A percentile compares a stretch with the other conserved stretches of the same genome.
Conservation (phyloP, 2,329 filamentous ascomycete species). For the Hypoxylon sp. region DNA sequence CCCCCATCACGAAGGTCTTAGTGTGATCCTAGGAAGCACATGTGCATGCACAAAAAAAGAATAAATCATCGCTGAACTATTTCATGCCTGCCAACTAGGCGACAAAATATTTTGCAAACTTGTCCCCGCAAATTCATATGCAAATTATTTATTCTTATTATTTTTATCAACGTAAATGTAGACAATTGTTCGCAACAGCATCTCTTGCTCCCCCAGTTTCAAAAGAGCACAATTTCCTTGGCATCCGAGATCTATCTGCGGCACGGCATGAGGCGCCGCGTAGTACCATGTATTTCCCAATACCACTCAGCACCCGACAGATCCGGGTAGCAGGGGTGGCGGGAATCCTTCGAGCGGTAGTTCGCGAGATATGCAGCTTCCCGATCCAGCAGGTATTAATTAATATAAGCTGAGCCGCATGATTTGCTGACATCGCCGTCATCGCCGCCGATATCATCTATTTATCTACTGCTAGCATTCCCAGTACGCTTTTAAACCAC, state of each 20-base stretch:
- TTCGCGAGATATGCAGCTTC: not conserved
- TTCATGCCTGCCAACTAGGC: not conserved
- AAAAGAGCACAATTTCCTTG: not conserved
- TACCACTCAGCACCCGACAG: not conserved
- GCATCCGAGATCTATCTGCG: slow-evolving; percentile 3
- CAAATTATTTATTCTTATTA: too few relatives aligned
- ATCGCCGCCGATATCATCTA: not conserved
- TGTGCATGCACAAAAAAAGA: not conserved
- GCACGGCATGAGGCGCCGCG: not conserved
- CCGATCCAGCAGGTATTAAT: not conserved
- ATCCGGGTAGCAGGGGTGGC: slow-evolving; percentile 1
- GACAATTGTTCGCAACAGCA: not conserved
- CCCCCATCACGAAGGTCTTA: not conserved
- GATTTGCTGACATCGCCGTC: not conserved
- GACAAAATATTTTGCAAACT: too few relatives aligned
- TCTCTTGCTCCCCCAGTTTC: not conserved
- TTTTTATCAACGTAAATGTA: not conserved
- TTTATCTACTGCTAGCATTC: not conserved
- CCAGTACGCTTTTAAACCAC: not conserved
- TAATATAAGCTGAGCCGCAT: slow-evolving; percentile 6
- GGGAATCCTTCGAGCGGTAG: not conserved
- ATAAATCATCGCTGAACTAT: not conserved
- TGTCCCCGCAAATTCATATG: too few relatives aligned
- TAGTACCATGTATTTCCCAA: not conserved
- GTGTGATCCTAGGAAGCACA: not conserved